These are phyloP conservation scores for Naganishia onofrii DNA, from an alignment of 768 basidiomycete genomes.

Conservation along the genomic window DNA sequence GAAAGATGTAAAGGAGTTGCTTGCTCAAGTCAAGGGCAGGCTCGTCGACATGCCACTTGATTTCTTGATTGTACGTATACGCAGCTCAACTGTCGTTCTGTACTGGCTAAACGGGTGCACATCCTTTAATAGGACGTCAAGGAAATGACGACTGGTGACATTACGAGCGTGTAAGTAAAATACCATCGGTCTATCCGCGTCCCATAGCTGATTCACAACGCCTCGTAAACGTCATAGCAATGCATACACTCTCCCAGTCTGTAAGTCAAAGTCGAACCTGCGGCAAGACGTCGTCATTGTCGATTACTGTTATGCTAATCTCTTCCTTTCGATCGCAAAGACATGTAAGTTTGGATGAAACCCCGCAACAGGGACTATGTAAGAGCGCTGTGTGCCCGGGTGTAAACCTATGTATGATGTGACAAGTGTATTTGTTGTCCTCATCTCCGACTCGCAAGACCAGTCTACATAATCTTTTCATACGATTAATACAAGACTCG, in stretches of 20 bases:
- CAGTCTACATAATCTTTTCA: too few relatives aligned
- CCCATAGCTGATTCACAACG: background rate
- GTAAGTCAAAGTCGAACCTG: slow-evolving; percentile 14
- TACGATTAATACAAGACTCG: too few relatives aligned
- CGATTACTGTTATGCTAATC: background rate
- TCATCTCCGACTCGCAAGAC: too few relatives aligned
- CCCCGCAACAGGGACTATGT: too few relatives aligned
- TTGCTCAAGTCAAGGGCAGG: slow-evolving; percentile 59
- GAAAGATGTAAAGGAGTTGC: slow-evolving; percentile 69
- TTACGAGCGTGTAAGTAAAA: slow-evolving; percentile 28
- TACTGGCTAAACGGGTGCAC: background rate
- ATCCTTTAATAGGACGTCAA: slow-evolving; percentile 30
- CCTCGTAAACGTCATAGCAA: slow-evolving; percentile 5
- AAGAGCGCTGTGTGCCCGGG: too few relatives aligned
- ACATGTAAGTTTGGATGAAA: background rate
- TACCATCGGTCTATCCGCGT: background rate
- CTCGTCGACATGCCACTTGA: slow-evolving; percentile 55
- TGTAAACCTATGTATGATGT: too few relatives aligned
- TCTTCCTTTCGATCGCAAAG: background rate
- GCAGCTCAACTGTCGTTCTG: too few relatives aligned
- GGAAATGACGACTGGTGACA: slow-evolving; percentile 33
- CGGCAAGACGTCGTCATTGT: background rate
- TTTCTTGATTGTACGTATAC: slow-evolving; percentile 45
- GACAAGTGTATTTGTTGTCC: too few relatives aligned
- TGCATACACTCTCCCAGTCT: slow-evolving; percentile 32